Evolutionary conservation across 2,329 filamentous ascomycete species (phyloP).

Genomic region (Aspergillus alliaceus): DNA sequence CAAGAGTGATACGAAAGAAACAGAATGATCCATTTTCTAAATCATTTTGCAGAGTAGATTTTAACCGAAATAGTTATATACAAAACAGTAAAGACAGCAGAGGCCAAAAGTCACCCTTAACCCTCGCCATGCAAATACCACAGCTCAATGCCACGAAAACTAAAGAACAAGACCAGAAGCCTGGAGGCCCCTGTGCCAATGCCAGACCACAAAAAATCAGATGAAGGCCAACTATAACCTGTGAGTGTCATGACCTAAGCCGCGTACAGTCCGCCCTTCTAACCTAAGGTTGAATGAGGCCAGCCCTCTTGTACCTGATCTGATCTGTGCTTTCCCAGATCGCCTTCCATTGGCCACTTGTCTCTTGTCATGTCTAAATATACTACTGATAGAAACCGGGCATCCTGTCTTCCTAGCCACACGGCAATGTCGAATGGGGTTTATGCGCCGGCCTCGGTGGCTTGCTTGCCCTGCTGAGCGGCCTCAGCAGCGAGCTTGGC

Average conservation of each 20-base stretch:
- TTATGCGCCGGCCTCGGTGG: conserved; percentile 31
- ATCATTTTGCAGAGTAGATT: background rate
- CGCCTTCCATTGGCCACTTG: background rate
- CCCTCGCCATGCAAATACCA: background rate
- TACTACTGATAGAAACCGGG: background rate
- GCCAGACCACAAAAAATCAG: background rate
- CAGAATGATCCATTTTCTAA: background rate
- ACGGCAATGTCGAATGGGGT: conserved; percentile 9
- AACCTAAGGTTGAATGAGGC: background rate
- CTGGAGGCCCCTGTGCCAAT: background rate
- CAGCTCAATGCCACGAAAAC: background rate
- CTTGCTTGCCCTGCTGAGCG: conserved; percentile 29
- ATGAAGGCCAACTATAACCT: background rate
- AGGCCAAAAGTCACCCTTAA: background rate
- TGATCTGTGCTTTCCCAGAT: background rate
- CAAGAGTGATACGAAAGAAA: background rate
- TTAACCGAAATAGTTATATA: background rate
- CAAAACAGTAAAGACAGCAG: background rate
- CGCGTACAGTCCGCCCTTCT: background rate
- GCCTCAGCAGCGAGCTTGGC: conserved; percentile 37
- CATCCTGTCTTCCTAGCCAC: background rate
- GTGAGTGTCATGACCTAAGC: background rate
- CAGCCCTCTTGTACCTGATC: background rate
- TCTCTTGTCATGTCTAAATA: background rate
- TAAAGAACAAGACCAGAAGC: background rate